These are phyloP conservation scores for Paramyrothecium sp. DNA, from an alignment of 2,329 filamentous ascomycete genomes.

Conservation along the genomic window DNA sequence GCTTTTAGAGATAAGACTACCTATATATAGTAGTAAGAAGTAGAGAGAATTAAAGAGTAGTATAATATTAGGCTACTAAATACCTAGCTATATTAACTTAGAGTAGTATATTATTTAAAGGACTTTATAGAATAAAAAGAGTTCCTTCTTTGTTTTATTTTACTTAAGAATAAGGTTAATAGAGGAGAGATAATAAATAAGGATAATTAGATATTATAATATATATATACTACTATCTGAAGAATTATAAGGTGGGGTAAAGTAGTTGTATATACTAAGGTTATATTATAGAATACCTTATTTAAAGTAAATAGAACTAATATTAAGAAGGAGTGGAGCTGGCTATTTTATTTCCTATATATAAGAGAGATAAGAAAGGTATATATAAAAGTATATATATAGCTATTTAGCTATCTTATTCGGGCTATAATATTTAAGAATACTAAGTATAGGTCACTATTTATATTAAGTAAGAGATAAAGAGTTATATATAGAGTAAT, in stretches of 20 bases:
- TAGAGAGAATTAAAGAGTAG: slow-evolving; percentile 1
- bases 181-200: slow-evolving; percentile 1
- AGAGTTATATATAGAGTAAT: too few species aligned
- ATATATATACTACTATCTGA: too few species aligned
- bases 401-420: too few species aligned
- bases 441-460: too few species aligned
- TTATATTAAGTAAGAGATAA: too few species aligned
- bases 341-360: too few species aligned
- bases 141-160: neutral
- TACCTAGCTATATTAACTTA: slow-evolving; percentile 3
- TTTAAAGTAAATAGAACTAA: slow-evolving; percentile 1
- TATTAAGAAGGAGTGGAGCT: too few species aligned
- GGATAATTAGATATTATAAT: too few species aligned
- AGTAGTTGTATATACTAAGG: slow-evolving; percentile 2
- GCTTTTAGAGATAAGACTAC: neutral
- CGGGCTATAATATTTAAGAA: too few species aligned
- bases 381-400: too few species aligned
- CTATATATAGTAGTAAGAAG: slow-evolving; percentile 2
- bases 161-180: slow-evolving; percentile 1
- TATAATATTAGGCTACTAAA: slow-evolving; percentile 4
- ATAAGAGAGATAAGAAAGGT: too few species aligned
- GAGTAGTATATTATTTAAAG: slow-evolving; percentile 2
- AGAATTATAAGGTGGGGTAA: slow-evolving; percentile 2
- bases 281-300: slow-evolving; percentile 3
- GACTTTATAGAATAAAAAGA: slow-evolving; percentile 1